phyloP scores from a whole-genome alignment of 1,284 basidiomycete species.

The Ganoderma leucocontextum region DNA sequence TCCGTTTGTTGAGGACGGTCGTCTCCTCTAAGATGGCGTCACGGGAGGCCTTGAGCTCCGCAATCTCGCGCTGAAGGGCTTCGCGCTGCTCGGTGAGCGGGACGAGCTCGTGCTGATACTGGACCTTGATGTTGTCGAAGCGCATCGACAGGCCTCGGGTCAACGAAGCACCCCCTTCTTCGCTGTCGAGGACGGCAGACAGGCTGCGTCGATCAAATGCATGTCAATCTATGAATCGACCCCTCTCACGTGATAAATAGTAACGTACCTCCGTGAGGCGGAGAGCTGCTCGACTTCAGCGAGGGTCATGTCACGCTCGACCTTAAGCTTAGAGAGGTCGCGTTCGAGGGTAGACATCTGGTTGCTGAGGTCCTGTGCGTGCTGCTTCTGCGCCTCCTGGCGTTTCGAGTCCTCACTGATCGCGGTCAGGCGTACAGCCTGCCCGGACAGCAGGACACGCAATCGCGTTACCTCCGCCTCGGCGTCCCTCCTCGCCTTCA shows the following conservation, averaged over 20 bases:
- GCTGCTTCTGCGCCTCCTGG: slow-evolving; percentile 81
- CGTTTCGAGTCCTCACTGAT: slow-evolving; percentile 81
- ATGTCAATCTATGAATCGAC: not conserved
- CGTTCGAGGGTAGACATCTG: slow-evolving; percentile 84
- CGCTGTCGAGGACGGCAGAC: slow-evolving; percentile 39
- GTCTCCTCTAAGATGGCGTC: slow-evolving; percentile 93
- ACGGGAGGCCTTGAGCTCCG: slow-evolving; percentile 86
- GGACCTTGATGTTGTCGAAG: slow-evolving; percentile 88
- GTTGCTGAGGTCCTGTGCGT: slow-evolving; percentile 82
- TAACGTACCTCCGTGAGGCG: slow-evolving; percentile 69
- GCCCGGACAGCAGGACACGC: slow-evolving; percentile 86
- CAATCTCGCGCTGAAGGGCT: slow-evolving; percentile 81
- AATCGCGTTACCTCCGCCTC: slow-evolving; percentile 92
- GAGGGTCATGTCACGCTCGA: slow-evolving; percentile 89
- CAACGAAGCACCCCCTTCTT: slow-evolving; percentile 58
- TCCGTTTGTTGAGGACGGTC: slow-evolving; percentile 87
- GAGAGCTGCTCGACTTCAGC: slow-evolving; percentile 94
- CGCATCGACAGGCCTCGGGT: slow-evolving; percentile 84
- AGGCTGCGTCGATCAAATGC: slow-evolving; percentile 14
- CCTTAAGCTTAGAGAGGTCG: slow-evolving; percentile 87
- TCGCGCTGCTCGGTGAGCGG: slow-evolving; percentile 88
- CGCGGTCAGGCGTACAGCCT: slow-evolving; percentile 86
- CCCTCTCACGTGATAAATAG: not conserved
- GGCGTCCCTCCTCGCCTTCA: slow-evolving; percentile 86
- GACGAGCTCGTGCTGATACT: slow-evolving; percentile 88